Conservation (phyloP, 2,329 filamentous ascomycete genomes). For the Phyllosticta citrichinensis region DNA sequence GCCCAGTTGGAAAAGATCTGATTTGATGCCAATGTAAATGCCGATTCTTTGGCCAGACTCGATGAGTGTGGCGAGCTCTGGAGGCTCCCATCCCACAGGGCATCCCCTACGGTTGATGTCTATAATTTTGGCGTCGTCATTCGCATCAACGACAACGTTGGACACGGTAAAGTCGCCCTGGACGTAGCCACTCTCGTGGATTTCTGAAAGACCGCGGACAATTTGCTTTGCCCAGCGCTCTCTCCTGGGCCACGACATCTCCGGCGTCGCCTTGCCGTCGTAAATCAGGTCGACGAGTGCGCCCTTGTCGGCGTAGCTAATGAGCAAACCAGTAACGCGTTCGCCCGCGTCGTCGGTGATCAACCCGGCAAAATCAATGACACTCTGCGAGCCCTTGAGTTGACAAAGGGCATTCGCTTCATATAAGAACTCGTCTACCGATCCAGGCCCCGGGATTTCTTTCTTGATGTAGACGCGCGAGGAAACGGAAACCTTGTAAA, state of each 20-base stretch:
- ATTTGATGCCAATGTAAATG: slow-evolving; percentile 98
- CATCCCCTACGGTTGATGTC: slow-evolving; percentile 98
- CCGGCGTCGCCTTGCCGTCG: slow-evolving; percentile 50
- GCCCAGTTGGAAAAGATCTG: slow-evolving; percentile 87
- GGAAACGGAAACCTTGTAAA: slow-evolving; percentile 76
- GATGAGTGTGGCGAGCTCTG: slow-evolving; percentile 77
- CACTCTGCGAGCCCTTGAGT: slow-evolving; percentile 60
- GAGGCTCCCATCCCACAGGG: slow-evolving; percentile 94
- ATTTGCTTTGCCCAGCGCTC: slow-evolving; percentile 90
- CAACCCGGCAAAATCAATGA: slow-evolving; percentile 80
- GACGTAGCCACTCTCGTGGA: slow-evolving; percentile 92
- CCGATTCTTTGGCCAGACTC: slow-evolving; percentile 81
- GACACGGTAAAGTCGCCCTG: slow-evolving; percentile 96
- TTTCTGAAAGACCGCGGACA: slow-evolving; percentile 76
- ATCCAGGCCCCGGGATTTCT: slow-evolving; percentile 92
- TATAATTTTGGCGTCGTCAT: slow-evolving; percentile 88
- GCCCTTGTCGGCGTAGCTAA: slow-evolving; percentile 77
- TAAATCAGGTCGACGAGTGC: slow-evolving; percentile 87
- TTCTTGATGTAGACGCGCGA: slow-evolving; percentile 82
- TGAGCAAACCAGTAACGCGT: slow-evolving; percentile 76
- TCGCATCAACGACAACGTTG: slow-evolving; percentile 84
- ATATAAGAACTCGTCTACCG: slow-evolving; percentile 92
- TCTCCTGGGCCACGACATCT: slow-evolving; percentile 58
- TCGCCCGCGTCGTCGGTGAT: slow-evolving; percentile 69
- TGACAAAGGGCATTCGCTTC: slow-evolving; percentile 90